These are phyloP conservation scores for Castanospermum australe DNA, from an alignment of 306 rosid genomes.

Conservation along the genomic window DNA sequence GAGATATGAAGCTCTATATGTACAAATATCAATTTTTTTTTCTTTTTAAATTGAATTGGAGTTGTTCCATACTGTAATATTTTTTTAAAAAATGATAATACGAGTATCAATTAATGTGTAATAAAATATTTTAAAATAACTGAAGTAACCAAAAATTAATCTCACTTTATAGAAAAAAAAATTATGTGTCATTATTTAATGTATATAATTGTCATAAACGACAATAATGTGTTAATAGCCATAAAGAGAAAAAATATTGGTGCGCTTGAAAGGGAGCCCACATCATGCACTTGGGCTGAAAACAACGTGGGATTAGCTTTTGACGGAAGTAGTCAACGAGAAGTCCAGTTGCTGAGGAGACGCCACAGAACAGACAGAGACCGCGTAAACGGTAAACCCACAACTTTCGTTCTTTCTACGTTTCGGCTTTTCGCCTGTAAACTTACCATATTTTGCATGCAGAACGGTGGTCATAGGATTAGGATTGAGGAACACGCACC, in stretches of 20 bases:
- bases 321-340: conserved; percentile 1
- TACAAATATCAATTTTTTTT: too few relatives aligned
- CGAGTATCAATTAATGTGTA: too few relatives aligned
- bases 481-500: neutral
- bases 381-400: neutral
- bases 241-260: neutral
- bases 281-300: neutral
- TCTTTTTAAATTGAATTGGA: too few relatives aligned
- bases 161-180: too few relatives aligned
- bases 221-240: neutral
- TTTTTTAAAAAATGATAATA: too few relatives aligned
- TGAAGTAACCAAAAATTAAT: too few relatives aligned
- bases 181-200: neutral
- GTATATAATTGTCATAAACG: neutral
- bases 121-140: too few relatives aligned
- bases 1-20: too few relatives aligned
- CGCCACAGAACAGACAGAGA: neutral
- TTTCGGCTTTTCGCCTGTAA: conserved; percentile 33
- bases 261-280: neutral
- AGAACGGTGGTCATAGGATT: conserved; percentile 19
- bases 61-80: too few relatives aligned
- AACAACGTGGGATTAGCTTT: neutral
- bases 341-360: conserved; percentile 1
- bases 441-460: conserved; percentile 62
- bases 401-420: neutral